A percentile compares a stretch with the other conserved stretches of the same genome.
phyloP scores from a whole-genome alignment of 148 eudicot genomes.

The Fagopyrum esculentum region DNA sequence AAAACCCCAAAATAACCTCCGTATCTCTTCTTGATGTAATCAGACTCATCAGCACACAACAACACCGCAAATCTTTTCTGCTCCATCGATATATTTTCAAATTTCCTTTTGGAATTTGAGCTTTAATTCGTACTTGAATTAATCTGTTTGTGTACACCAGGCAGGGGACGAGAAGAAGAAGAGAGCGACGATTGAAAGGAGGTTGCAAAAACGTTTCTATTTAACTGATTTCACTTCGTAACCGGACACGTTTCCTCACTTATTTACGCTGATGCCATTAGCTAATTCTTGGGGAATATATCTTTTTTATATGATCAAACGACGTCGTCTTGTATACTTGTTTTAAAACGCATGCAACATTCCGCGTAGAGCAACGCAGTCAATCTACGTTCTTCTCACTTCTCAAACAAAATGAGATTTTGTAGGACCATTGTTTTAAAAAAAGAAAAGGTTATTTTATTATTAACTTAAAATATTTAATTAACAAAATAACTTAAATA shows the following conservation, averaged over 20 bases:
- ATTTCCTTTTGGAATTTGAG: neutral
- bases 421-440: neutral
- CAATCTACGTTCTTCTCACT: neutral
- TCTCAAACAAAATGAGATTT: neutral
- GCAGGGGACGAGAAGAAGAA: neutral
- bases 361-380: neutral
- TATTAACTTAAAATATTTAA: neutral
- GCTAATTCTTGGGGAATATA: no score
- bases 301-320: neutral
- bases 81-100: neutral
- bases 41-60: slow-evolving; percentile 74
- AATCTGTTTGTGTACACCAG: neutral
- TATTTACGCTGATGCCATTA: neutral
- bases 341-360: neutral
- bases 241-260: neutral
- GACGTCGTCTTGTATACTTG: neutral
- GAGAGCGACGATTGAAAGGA: slow-evolving; percentile 5
- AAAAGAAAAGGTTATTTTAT: neutral
- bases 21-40: slow-evolving; percentile 69
- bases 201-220: neutral
- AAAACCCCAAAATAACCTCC: slow-evolving; percentile 84
- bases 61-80: slow-evolving; percentile 52
- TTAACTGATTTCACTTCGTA: neutral
- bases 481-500: neutral
- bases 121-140: neutral